phyloP scores from a whole-genome alignment of 2,329 filamentous ascomycete species.

The Beauveria sp. region DNA sequence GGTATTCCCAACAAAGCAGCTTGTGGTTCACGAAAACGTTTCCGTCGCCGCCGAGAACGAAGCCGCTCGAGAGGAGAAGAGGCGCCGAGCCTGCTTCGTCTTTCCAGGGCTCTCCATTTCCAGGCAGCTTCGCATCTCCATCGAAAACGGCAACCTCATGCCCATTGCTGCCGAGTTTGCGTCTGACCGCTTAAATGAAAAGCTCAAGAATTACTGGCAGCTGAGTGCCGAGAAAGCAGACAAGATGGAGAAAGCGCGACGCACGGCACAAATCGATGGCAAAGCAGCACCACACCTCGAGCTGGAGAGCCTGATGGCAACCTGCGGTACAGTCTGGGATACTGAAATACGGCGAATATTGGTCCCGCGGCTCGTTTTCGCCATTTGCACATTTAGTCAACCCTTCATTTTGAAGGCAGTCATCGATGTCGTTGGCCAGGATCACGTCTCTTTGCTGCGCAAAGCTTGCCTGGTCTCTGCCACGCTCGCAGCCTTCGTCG shows the following conservation, averaged over 20 bases:
- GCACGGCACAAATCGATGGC: not conserved
- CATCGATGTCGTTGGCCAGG: not conserved
- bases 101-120: not conserved
- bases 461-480: not conserved
- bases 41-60: not conserved
- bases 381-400: slow-evolving; percentile 2
- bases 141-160: slow-evolving; percentile 8
- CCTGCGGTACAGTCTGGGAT: not conserved
- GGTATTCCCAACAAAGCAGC: not conserved
- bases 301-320: not conserved
- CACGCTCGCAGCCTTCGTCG: not conserved
- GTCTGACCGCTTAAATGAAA: slow-evolving; percentile 1
- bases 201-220: slow-evolving; percentile 7
- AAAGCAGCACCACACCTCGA: not conserved
- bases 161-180: slow-evolving; percentile 1
- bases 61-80: not conserved
- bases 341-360: not conserved
- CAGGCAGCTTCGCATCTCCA: slow-evolving; percentile 6
- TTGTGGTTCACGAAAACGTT: not conserved
- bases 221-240: not conserved
- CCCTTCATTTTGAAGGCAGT: slow-evolving; percentile 3
- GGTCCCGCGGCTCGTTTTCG: slow-evolving; percentile 1
- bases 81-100: not conserved
- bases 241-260: not conserved
- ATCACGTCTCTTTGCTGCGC: not conserved